Evolutionary conservation across 768 basidiomycete genomes (phyloP).

Genomic region (Xerocomellus amylosporus): DNA sequence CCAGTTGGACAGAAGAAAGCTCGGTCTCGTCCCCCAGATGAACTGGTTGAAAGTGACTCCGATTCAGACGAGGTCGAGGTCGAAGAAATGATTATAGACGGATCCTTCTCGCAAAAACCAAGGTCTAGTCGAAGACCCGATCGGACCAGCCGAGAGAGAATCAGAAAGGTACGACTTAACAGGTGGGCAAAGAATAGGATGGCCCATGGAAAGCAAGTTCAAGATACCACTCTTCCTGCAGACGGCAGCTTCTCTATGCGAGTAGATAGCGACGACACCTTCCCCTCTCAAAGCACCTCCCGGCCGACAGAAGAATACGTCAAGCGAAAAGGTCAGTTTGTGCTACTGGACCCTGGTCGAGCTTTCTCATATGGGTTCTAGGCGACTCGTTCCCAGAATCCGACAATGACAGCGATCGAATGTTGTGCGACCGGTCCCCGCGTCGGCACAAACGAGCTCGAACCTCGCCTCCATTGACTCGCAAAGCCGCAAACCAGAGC

Average conservation of each 20-base stretch:
- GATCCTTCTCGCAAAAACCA: constrained; percentile 19
- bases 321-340: constrained; percentile 51
- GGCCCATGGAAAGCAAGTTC: constrained; percentile 30
- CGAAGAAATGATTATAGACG: constrained; percentile 50
- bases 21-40: constrained; percentile 21
- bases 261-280: constrained; percentile 21
- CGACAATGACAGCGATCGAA: constrained; percentile 23
- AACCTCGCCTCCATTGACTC: constrained; percentile 44
- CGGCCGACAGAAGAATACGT: constrained; percentile 26
- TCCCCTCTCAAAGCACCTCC: constrained; percentile 15
- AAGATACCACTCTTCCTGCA: constrained; percentile 26
- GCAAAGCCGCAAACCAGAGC: constrained; percentile 39
- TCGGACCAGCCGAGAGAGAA: constrained; percentile 32
- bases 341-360: not conserved
- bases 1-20: constrained; percentile 24
- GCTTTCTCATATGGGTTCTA: constrained; percentile 8
- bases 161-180: constrained; percentile 24
- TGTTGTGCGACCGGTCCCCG: constrained; percentile 32
- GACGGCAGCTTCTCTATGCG: constrained; percentile 34
- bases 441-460: constrained; percentile 46
- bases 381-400: constrained; percentile 26
- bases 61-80: constrained; percentile 46
- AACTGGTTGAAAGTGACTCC: constrained; percentile 22
- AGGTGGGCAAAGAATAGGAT: constrained; percentile 29
- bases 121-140: constrained; percentile 16